A percentile compares a stretch with the other conserved stretches of the same genome.
Evolutionary conservation across 2,329 filamentous ascomycete species (phyloP).

Genomic region (Aspergillus tubingensis): DNA sequence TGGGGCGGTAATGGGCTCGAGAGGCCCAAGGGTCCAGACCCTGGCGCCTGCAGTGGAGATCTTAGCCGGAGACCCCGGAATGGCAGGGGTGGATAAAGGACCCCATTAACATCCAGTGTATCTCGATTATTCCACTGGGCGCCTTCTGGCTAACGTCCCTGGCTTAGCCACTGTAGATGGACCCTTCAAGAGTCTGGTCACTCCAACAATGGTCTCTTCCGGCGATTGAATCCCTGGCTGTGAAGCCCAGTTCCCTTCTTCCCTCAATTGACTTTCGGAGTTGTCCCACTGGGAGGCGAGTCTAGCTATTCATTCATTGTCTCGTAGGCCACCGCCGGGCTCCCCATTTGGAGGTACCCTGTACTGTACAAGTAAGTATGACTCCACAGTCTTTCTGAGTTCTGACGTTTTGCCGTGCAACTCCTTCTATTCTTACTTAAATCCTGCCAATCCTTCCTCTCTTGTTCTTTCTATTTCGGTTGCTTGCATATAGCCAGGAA

Average conservation of each 20-base stretch:
- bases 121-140: background rate
- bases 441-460: background rate
- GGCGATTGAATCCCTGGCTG: no score
- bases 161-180: constrained; percentile 6
- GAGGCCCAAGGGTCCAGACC: constrained; percentile 6
- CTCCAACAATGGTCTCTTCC: background rate
- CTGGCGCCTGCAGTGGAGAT: constrained; percentile 9
- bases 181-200: background rate
- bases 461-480: background rate
- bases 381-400: background rate
- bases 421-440: background rate
- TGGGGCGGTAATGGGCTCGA: background rate
- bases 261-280: background rate
- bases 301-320: background rate
- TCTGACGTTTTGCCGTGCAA: background rate
- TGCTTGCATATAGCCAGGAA: background rate
- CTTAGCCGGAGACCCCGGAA: constrained; percentile 15
- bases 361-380: background rate
- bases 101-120: background rate
- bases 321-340: no score
- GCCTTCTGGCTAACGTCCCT: constrained; percentile 8
- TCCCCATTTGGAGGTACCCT: no score
- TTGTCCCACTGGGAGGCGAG: background rate
- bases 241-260: background rate
- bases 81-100: constrained; percentile 17